Evolutionary conservation across 2,329 filamentous ascomycete genomes (phyloP).

Genomic region (Aspergillus latus): DNA sequence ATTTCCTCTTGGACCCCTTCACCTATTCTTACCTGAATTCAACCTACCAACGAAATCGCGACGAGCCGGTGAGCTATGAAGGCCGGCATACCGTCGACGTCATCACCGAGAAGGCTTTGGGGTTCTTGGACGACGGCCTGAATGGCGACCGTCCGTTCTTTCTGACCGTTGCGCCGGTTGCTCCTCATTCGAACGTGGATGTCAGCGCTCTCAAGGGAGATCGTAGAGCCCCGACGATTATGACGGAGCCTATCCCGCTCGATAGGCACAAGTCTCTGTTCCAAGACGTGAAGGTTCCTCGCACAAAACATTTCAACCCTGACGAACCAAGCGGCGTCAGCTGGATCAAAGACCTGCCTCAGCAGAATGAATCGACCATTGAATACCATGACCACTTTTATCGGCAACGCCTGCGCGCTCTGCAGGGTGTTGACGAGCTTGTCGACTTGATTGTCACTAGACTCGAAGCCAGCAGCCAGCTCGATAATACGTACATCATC

Average conservation of each 20-base stretch:
- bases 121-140: slow-evolving; percentile 62
- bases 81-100: slow-evolving; percentile 60
- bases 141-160: slow-evolving; percentile 62
- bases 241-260: slow-evolving; percentile 16
- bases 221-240: neutral
- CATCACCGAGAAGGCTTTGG: slow-evolving; percentile 56
- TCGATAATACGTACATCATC: slow-evolving; percentile 58
- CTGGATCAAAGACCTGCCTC: slow-evolving; percentile 46
- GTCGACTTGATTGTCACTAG: slow-evolving; percentile 46
- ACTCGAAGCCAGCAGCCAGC: slow-evolving; percentile 41
- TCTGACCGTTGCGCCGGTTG: slow-evolving; percentile 64
- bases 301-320: slow-evolving; percentile 43
- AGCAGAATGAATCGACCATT: slow-evolving; percentile 47
- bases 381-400: slow-evolving; percentile 55
- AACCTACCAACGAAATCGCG: slow-evolving; percentile 59
- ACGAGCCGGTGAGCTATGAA: slow-evolving; percentile 53
- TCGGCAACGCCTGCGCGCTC: slow-evolving; percentile 48
- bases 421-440: slow-evolving; percentile 57
- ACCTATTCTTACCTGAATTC: slow-evolving; percentile 67
- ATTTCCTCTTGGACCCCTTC: slow-evolving; percentile 63
- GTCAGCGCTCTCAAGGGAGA: neutral
- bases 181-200: slow-evolving; percentile 62
- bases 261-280: slow-evolving; percentile 61
- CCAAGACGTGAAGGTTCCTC: slow-evolving; percentile 56
- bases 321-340: slow-evolving; percentile 38